Evolutionary conservation across 164 flowering plant species (phyloP), one percentile per base, ranked within the genome.

Genomic region (Aristolochia californica): DNA sequence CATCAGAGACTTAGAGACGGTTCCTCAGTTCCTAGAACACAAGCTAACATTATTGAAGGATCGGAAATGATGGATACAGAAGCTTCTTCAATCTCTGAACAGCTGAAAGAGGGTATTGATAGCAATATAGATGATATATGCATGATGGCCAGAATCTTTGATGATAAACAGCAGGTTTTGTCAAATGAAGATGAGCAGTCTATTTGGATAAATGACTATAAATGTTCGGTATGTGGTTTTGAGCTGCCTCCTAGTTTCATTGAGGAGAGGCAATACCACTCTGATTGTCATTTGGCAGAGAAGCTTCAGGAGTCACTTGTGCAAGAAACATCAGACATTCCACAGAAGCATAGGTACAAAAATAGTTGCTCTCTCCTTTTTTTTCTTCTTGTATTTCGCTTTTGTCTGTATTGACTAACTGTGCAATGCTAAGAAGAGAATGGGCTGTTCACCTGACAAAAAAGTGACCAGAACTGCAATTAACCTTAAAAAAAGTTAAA

Each of bases 181-280:
- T 51, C 63, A 28, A 56, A 48, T 62, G 65, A 58, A 30, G 56
- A 57, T n/a, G 72, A 68, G n/a, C 66, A 53, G 10, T 45, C 68
- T 28, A 56, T 60, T 16, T 88, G 97, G 99, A 59, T 83, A 62
- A 74, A 89, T 68, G 88, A 75, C 53, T 87, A 82, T 68, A 82
- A 79, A 66, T 93, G 99, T 67, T 81, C 90, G 1, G 12, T 87
- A 22, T 89, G 97, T 73, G 99, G 96, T 23, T 59, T 67, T 57
- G 99, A 93, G 69, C 34, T 93, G 62, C 99, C 97, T 43, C 75
- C 78, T 9, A 62, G 68, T 61, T 93, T 89, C 72, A 63, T 73
- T 50, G 85, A 80, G 64, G 97, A 93, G 72, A 87, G 99, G 63
- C 94, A 77, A 74, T 89, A 93, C 54, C 99, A 93, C 68, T 75